phyloP scores from a whole-genome alignment of 331 rosid genomes.

The Spiraea crenata region DNA sequence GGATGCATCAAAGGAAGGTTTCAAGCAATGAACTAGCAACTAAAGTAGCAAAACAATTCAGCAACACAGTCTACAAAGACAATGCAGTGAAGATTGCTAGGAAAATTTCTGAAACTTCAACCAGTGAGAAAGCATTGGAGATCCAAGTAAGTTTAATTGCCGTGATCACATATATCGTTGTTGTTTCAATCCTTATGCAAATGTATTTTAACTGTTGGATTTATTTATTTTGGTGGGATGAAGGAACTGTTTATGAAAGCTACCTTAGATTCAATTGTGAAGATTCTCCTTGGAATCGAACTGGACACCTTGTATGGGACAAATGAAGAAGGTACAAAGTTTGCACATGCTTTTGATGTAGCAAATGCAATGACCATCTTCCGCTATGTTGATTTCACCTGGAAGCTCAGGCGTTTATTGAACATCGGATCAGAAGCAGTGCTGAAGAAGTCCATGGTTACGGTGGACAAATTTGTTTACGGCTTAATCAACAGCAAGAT shows the following conservation, averaged over 20 bases:
- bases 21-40: slow-evolving; percentile 20
- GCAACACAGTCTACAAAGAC: slow-evolving; percentile 10
- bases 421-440: slow-evolving; percentile 24
- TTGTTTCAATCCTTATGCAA: neutral
- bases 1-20: slow-evolving; percentile 21
- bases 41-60: slow-evolving; percentile 9
- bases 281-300: slow-evolving; percentile 25
- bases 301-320: slow-evolving; percentile 22
- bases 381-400: slow-evolving; percentile 8
- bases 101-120: slow-evolving; percentile 11
- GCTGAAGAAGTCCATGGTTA: neutral
- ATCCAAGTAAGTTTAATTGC: slow-evolving; percentile 8
- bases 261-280: slow-evolving; percentile 13
- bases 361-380: neutral
- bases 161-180: neutral
- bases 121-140: neutral
- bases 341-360: slow-evolving; percentile 17
- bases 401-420: slow-evolving; percentile 21
- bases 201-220: neutral
- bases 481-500: slow-evolving; percentile 4
- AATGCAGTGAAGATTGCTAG: slow-evolving; percentile 3
- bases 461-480: neutral
- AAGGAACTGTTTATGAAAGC: slow-evolving; percentile 23
- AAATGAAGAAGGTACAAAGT: slow-evolving; percentile 13
- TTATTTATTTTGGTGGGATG: neutral